phyloP scores from a whole-genome alignment of 1,284 basidiomycete species.

The Sphaerobolus stellatus region DNA sequence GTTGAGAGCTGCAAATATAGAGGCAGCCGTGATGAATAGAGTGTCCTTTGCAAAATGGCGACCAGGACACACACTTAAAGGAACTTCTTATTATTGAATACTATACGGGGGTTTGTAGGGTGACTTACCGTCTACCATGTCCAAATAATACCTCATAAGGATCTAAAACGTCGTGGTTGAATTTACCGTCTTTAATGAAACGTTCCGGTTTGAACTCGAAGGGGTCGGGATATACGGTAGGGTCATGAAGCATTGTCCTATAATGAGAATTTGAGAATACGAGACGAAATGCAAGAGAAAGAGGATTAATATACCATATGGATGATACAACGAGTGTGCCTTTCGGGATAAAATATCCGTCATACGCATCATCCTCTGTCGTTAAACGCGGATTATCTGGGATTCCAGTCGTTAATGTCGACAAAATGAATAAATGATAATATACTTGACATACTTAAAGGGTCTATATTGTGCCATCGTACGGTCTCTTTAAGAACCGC shows the following conservation, averaged over 20 bases:
- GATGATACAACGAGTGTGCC: conserved; percentile 35
- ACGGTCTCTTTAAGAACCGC: conserved; percentile 39
- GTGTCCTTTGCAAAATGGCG: neutral
- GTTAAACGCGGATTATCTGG: conserved; percentile 25
- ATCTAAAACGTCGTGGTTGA: neutral
- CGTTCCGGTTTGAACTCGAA: conserved; percentile 43
- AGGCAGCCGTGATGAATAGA: neutral
- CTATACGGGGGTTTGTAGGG: no score
- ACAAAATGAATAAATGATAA: conserved; percentile 13
- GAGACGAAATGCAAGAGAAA: neutral
- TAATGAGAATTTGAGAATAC: no score
- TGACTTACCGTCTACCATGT: no score
- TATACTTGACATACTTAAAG: conserved; percentile 13
- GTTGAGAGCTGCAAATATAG: no score
- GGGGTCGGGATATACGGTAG: conserved; percentile 41
- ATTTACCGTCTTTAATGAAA: conserved; percentile 29
- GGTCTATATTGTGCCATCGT: conserved; percentile 35
- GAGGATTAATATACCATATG: conserved; percentile 22
- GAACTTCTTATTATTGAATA: neutral
- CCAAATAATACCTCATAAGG: no score
- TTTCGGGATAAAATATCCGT: conserved; percentile 38
- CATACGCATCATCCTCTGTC: conserved; percentile 33
- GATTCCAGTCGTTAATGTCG: conserved; percentile 20
- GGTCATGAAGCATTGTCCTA: conserved; percentile 48
- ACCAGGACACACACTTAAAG: neutral